Evolutionary conservation across 164 flowering plant genomes (phyloP), one percentile per base, ranked within the genome.

Genomic region (Magnolia sinica): DNA sequence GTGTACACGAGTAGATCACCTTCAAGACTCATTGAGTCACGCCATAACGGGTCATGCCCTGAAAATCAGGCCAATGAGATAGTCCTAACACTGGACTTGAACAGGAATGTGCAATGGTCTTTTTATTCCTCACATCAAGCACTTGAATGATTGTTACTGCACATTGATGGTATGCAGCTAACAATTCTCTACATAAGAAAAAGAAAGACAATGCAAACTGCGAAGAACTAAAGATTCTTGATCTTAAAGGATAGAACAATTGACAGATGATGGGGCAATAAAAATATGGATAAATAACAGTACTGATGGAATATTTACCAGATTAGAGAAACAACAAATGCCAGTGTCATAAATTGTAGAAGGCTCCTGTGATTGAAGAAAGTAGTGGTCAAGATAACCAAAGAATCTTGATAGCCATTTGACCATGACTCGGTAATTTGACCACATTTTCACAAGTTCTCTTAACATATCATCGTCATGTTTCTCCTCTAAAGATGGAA

Each of bases 361-460:
- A 78, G 86, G 84, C 0, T 76, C 65, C 55, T 77, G 79, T 68
- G 77, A 63, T 31, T 80, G 64, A 76, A 82, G 76, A 59, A 81
- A 81, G 79, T 77, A 85, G 16, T 87, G 87, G 24, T 85, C 88
- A 27, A 88, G 80, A 79, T 86, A 85, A 58, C 67, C 65, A 23
- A 85, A 86, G 80, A 84, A 83, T n/a, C 81, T 72, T 37, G 87
- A 84, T 29, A 86, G 79, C 90, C 89, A 85, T 50, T 79, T 78
- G 45, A 85, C 81, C 87, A 86, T 81, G 50, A 82, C 77, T 78
- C 82, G 81, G 70, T 88, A 88, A 70, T 85, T 83, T 16, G 72
- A 63, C 90, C 90, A 88, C 66, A 87, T 82, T 55, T 65, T 84
- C 14, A 79, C 86, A 64, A 86, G 85, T 72, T 86, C 90, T 70